Base-by-base conservation (phyloP, 140 eudicot genomes). In the Senecio squalidus region DNA sequence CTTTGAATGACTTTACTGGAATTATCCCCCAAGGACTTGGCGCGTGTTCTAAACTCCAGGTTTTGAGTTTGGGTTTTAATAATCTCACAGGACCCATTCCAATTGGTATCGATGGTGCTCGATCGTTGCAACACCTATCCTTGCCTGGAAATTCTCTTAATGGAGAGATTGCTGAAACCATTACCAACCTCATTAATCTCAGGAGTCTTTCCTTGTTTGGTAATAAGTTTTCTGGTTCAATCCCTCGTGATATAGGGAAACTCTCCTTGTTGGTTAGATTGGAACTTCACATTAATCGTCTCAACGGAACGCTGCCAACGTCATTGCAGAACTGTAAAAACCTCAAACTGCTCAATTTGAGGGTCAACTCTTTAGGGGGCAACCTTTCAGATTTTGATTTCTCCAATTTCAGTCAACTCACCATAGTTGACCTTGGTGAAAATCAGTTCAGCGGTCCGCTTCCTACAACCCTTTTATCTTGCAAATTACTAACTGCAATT, bases 341-440 rank as follows among this genome's bases (percentile, higher is more conserved):
- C 2, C 93, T 86, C 34, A 64, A 11, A 5, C 62, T 55, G 49
- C 85, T 83, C 26, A 80, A 60, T 61, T 57, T 83, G 29, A 68
- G 95, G 74, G 88, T 77, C 64, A 86, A 86, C 80, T 33, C 7
- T 13, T 70, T 86, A 2, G 28, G 11, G 4, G 95, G 95, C 15
- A 53, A 31, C 27, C 80, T 86, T 27, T 69, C 82, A 5, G 58
- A 70, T 3, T 76, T 76, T 31, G 75, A 86, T 78, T 86, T 86
- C 93, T 86, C 95, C 33, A 58, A 39, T 10, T 77, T 86, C 60
- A 30, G 49, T 30, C 70, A 50, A 7, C 85, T 86, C 29, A 57
- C 22, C 45, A 74, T 66, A 11, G 43, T 86, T 44, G 95, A 86
- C 73, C 85, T 86, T 0, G 93, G 95, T 9, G 78, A 80, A 69